Base-by-base conservation (phyloP, 441 rosid species). In the Jatropha multifida region DNA sequence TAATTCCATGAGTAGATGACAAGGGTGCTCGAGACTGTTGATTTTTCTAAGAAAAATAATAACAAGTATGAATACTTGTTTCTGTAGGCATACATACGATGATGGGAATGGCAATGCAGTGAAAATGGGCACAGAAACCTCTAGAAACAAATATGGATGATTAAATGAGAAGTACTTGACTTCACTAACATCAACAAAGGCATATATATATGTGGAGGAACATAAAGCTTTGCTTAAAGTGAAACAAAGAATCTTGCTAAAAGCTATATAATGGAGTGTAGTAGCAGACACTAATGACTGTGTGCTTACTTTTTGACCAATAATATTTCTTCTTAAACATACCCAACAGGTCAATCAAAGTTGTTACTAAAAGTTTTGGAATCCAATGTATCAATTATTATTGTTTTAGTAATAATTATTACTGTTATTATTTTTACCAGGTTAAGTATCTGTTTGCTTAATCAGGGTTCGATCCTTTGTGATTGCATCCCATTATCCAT, bases 211-310 rank as follows among this genome's bases (percentile, higher is more conserved):
- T 23, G 23, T 23, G 91, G 86, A 87, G 88, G 66, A 81, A 86
- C 86, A 82, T 82, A 87, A 90, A 88, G 88, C 78, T 56, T 78
- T 66, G 84, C 82, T 81, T 74, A 81, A 83, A 88, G 92, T 75
- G 86, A 74, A 86, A 77, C 84, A 92, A 89, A 90, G 95, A 89
- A 82, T 88, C 92, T 88, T 83, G 86, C 84, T 85, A 89, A 89
- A 92, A 86, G 97, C 88, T 77, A 84, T 86, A 81, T 82, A 81
- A 84, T 88, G 92, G 93, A 90, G 88, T 88, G 86, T 88, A 86
- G 93, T 85, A 86, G 91, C 88, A 86, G 90, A 81, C 90, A 91
- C 87, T 84, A 87, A 90, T 86, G 83, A 83, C 82, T 80, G 87
- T 76, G 83, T 79, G 78, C 75, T 82, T 80, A 66, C 90, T 88